A percentile compares a stretch with the other conserved stretches of the same genome.
These are phyloP conservation scores for Oryza officinalis DNA, from an alignment of 176 grass and related monocot genomes.

Conservation along the genomic window DNA sequence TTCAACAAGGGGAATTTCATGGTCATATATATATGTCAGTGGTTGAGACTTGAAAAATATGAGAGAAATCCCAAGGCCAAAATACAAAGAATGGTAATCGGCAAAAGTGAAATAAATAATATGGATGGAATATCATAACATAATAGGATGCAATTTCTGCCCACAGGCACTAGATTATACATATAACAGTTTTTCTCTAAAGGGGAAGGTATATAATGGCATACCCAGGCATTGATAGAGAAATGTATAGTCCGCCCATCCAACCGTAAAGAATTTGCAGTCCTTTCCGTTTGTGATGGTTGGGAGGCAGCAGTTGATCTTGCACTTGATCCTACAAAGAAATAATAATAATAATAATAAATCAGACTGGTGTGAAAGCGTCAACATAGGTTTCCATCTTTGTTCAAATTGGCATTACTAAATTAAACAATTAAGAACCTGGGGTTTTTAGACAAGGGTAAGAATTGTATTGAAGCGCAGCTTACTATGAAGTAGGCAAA, in stretches of 20 bases:
- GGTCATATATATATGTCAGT: not conserved
- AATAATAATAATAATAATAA: constrained; percentile 11
- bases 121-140: not conserved
- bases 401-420: constrained; percentile 13
- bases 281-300: constrained; percentile 43
- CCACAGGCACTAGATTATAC: not conserved
- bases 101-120: constrained; percentile 31
- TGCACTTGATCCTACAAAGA: constrained; percentile 57
- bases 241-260: constrained; percentile 75
- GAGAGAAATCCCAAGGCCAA: not conserved
- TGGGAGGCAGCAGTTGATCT: constrained; percentile 42
- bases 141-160: not conserved
- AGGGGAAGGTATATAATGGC: constrained; percentile 15
- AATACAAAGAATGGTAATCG: constrained; percentile 15
- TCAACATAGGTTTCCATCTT: not conserved
- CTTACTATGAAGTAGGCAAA: constrained; percentile 9
- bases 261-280: constrained; percentile 59
- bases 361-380: constrained; percentile 19
- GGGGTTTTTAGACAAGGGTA: not conserved
- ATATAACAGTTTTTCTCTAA: constrained; percentile 2
- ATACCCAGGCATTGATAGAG: constrained; percentile 95
- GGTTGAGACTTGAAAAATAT: not conserved
- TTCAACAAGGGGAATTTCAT: not conserved
- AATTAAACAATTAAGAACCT: constrained; percentile 9
- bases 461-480: not conserved